Base-by-base conservation (phyloP, 345 rosid species). In the Pistacia atlantica region DNA sequence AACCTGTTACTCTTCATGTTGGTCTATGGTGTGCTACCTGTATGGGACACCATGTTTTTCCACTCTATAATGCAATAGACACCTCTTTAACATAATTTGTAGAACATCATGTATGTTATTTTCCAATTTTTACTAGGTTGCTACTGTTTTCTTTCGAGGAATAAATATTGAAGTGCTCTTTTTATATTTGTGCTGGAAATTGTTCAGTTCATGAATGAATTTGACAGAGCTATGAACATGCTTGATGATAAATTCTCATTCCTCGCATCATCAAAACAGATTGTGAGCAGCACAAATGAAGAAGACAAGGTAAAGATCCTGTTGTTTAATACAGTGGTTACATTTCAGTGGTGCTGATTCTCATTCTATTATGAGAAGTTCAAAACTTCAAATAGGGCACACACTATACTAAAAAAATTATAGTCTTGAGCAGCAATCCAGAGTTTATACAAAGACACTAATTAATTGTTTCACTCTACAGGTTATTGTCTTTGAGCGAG, bases 401-500 rank as follows among this genome's bases (percentile, higher is more conserved):
- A 38, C 18, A 16, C 14, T 38, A 51, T 55, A 35, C 11, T 4
- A 22, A 0, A 57, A 11, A 13, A 71, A 37, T 35, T n/a, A 38
- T 20, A 55, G n/a, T 6, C 75, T 72, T 12, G 25, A 45, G 38
- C 46, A 48, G 68, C 33, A 1, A 62, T 48, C 10, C 16, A n/a
- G 12, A 1, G 3, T 48, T 73, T 73, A 48, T 14, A 28, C 12
- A 18, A 28, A 64, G 38, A 11, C 67, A 60, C 31, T 73, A 31
- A 78, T 69, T 54, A 35, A 69, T 78, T 65, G 11, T 78, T 83
- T 33, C 20, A 58, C 59, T 16, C 73, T 73, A 58, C 90, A 90
- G 97, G 91, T 90, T 75, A 89, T 92, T 3, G 91, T 92, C 75
- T 92, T 92, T 77, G 97, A 90, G 86, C 90, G 86, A 33, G 92